phyloP scores from a whole-genome alignment of 2,329 filamentous ascomycete genomes.

The Colletotrichum sansevieriae region DNA sequence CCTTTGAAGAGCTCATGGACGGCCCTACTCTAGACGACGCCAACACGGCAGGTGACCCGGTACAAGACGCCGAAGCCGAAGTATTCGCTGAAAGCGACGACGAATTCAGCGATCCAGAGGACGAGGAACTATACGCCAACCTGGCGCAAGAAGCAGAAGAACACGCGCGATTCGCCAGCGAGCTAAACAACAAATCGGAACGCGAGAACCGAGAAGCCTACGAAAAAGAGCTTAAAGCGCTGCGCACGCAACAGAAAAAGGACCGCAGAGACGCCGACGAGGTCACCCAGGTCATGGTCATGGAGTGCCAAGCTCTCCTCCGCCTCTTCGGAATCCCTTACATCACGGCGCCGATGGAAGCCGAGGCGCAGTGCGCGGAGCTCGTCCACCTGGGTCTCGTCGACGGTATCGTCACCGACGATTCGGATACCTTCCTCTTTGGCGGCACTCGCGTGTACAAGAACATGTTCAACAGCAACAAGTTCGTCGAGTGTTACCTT shows the following conservation, averaged over 20 bases:
- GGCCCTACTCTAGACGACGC: conserved; percentile 40
- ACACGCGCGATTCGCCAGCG: conserved; percentile 91
- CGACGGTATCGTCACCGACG: conserved; percentile 97
- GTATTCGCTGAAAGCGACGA: conserved; percentile 72
- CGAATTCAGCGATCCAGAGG: conserved; percentile 87
- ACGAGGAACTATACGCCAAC: conserved; percentile 88
- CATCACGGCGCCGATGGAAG: conserved; percentile 98
- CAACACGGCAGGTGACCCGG: conserved; percentile 31
- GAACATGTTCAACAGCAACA: conserved; percentile 99
- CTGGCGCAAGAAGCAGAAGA: conserved; percentile 93
- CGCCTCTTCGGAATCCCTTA: conserved; percentile 94
- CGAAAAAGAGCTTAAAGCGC: conserved; percentile 85
- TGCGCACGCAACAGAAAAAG: conserved; percentile 95
- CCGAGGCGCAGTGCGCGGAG: conserved; percentile 96
- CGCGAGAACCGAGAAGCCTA: conserved; percentile 82
- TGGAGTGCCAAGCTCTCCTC: conserved; percentile 92
- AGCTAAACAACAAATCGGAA: conserved; percentile 81
- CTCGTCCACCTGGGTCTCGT: conserved; percentile 88
- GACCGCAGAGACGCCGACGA: conserved; percentile 96
- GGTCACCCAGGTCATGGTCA: conserved; percentile 95
- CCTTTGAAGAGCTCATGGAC: conserved; percentile 44
- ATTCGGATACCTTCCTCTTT: conserved; percentile 96
- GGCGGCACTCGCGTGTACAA: conserved; percentile 98
- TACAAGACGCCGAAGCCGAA: conserved; percentile 54
- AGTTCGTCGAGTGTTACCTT: conserved; percentile 97